Evolutionary conservation across 441 rosid species (phyloP).

Genomic region (Syzygium malaccense): DNA sequence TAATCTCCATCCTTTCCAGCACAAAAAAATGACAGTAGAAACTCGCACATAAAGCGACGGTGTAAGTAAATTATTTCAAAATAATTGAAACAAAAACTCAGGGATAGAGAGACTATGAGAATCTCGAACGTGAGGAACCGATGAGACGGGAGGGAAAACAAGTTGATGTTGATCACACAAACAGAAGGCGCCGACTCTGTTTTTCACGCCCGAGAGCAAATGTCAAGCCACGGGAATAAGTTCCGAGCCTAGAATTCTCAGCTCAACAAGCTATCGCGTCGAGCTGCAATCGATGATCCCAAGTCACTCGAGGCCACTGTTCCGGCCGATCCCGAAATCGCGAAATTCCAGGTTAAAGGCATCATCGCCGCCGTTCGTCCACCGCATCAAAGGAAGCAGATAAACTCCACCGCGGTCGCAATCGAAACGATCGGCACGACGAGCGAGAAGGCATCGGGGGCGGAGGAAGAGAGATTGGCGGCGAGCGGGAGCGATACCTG

Average conservation of each 20-base stretch:
- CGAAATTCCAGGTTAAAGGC: neutral
- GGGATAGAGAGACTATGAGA: neutral
- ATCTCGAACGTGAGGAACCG: neutral
- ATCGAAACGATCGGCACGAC: neutral
- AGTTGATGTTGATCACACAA: neutral
- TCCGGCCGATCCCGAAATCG: neutral
- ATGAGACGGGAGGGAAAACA: neutral
- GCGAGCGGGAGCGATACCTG: slow-evolving; percentile 35
- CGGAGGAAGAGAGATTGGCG: neutral
- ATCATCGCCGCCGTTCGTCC: neutral
- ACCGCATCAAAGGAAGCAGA: neutral
- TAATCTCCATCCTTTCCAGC: neutral
- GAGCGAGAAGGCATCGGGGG: neutral
- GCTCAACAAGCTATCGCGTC: neutral
- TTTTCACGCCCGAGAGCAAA: neutral
- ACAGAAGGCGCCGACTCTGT: neutral
- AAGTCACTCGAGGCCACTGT: neutral
- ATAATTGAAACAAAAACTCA: neutral
- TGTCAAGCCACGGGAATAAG: neutral
- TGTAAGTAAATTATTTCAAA: neutral
- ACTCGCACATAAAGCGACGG: neutral
- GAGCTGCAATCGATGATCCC: neutral
- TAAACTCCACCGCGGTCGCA: neutral
- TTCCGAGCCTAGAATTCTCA: neutral
- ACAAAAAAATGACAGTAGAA: neutral